Conservation (phyloP, 1,284 basidiomycete genomes). For the Porogramme epimiltina region DNA sequence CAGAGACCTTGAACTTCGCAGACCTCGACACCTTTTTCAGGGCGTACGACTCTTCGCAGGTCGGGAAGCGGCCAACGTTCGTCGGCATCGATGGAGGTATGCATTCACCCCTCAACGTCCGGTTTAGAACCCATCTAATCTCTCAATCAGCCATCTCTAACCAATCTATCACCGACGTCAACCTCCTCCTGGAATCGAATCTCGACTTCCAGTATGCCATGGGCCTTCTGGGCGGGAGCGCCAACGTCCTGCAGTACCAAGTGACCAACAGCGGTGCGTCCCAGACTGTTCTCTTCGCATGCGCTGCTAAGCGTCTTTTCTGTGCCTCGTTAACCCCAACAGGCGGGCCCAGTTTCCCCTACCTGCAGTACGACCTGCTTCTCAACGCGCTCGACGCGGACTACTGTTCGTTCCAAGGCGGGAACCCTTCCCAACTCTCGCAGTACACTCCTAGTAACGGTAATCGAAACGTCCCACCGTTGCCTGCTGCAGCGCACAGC, state of each 20-base stretch:
- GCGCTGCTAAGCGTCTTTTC: background rate
- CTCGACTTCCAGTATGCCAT: constrained; percentile 29
- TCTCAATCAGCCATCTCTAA: background rate
- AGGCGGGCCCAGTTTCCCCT: too few species aligned
- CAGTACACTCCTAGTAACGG: too few species aligned
- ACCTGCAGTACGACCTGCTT: background rate
- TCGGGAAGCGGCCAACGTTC: constrained; percentile 29
- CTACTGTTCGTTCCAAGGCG: background rate
- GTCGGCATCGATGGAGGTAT: constrained; percentile 47
- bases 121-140: too few species aligned
- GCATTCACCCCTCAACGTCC: background rate
- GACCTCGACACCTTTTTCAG: constrained; percentile 47
- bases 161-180: constrained; percentile 23
- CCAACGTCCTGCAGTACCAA: constrained; percentile 44
- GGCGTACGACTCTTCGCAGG: constrained; percentile 33
- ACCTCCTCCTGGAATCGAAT: constrained; percentile 50
- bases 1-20: background rate
- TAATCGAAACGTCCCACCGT: too few species aligned
- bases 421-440: background rate
- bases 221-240: constrained; percentile 27
- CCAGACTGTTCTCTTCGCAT: background rate
- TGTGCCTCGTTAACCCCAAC: background rate
- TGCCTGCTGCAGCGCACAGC: too few species aligned
- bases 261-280: constrained; percentile 33
- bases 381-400: constrained; percentile 18